phyloP scores from a whole-genome alignment of 2,329 filamentous ascomycete genomes.

The Phoma herbarum region DNA sequence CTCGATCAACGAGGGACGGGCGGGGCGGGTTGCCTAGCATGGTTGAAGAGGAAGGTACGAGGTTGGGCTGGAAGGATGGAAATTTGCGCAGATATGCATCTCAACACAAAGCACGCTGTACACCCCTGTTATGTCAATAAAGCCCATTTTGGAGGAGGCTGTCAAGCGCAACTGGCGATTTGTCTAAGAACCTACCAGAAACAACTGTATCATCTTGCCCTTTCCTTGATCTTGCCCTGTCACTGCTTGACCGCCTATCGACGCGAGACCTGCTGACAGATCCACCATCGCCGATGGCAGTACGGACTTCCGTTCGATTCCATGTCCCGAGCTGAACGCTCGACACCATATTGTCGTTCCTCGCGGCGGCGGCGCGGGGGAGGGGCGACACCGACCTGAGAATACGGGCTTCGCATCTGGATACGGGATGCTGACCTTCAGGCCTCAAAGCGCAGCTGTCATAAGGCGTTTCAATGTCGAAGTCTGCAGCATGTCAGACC shows the following conservation, averaged over 20 bases:
- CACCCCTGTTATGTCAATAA: not conserved
- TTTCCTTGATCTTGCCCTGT: not conserved
- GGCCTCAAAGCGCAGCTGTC: not conserved
- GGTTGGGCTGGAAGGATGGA: not conserved
- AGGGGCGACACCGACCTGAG: no score
- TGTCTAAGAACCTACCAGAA: not conserved
- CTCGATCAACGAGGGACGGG: constrained; percentile 17
- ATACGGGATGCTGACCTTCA: not conserved
- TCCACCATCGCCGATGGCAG: no score
- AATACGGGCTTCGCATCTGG: not conserved
- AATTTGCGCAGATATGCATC: constrained; percentile 2
- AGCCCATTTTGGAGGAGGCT: not conserved
- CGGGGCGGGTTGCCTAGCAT: constrained; percentile 17
- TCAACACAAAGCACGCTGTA: not conserved
- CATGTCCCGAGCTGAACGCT: not conserved
- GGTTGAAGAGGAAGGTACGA: constrained; percentile 12
- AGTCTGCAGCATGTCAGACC: not conserved
- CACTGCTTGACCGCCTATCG: not conserved
- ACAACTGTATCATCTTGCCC: not conserved
- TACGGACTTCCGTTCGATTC: no score
- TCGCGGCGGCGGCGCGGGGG: no score
- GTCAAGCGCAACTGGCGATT: not conserved
- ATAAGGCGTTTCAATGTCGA: no score
- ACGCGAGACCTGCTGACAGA: not conserved
- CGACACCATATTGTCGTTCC: no score